These are phyloP conservation scores for Beauveria medogensis DNA, from an alignment of 2,329 filamentous ascomycete species.

Conservation along the genomic window DNA sequence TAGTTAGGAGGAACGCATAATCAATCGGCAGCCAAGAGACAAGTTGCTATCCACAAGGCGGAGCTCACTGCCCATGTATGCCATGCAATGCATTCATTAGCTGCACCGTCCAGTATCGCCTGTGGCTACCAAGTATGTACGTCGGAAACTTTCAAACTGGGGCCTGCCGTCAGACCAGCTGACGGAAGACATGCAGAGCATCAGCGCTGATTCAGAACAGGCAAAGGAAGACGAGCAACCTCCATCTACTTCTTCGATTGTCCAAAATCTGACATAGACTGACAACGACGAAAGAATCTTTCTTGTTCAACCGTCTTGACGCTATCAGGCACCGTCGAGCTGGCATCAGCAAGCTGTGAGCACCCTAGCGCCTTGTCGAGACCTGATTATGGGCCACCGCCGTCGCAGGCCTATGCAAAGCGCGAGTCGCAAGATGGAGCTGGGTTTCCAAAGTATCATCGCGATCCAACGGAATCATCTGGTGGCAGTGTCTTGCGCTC, in stretches of 20 bases:
- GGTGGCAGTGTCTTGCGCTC: background rate
- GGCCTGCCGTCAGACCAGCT: constrained; percentile 3
- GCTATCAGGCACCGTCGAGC: background rate
- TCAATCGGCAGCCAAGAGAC: background rate
- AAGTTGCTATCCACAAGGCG: constrained; percentile 1
- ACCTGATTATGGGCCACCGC: background rate
- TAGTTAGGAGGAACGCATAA: background rate
- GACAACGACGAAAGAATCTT: background rate
- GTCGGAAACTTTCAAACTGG: background rate
- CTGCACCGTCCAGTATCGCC: background rate
- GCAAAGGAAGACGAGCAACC: background rate
- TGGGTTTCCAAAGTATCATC: background rate
- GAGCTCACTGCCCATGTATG: background rate
- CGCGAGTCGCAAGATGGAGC: background rate
- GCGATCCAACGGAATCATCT: background rate
- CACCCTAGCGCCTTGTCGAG: background rate
- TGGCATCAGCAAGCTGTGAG: background rate
- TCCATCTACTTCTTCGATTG: background rate
- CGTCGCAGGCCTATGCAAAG: background rate
- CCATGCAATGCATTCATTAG: background rate
- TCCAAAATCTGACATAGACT: constrained; percentile 1
- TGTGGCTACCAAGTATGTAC: background rate
- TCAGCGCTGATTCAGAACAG: background rate
- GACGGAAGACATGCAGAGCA: constrained; percentile 1
- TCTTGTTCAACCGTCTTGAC: background rate